Evolutionary conservation across 1,139 yeast species (phyloP), one percentile per base, ranked within the genome.

Genomic region (Kodamaea anthophila): DNA sequence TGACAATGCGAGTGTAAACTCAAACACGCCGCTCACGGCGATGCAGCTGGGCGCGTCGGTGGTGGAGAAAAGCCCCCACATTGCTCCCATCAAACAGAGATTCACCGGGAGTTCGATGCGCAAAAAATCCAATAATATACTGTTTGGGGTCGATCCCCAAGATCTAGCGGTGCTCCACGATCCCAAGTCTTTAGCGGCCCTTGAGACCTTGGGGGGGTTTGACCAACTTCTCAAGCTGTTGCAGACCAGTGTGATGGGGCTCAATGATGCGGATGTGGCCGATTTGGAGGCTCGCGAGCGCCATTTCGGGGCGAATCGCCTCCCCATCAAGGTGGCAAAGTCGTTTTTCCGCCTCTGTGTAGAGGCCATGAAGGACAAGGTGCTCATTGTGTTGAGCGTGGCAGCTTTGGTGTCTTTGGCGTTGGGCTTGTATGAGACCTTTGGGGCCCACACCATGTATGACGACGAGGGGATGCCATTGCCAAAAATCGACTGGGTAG

Each of bases 401-500:
- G 96, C 96, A 0, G 98, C 98, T 1, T 62, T 86, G 5, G 73
- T 93, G 2, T 87, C 97, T 0, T 68, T 93, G 30, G 93, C 94
- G 0, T 63, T 93, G 33, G 99, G 98, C 0, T 62, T 91, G 13
- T 93, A 93, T 54, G 94, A 91, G 57, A 80, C 95, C 2, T 81
- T 87, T 58, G 96, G 94, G 23, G 84, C 83, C 42, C 87, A 80
- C 0, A 66, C 87, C 0, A 75, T 75, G 46, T 71, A 72, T 46
- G 96, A 88, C 51, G 78, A 73, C 9, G 84, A 85, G 42, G 94
- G 95, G 14, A 64, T 73, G 14, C 63, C 74, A 12, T 51, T 78
- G 32, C 96, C 96, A 11, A 74, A 76, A 44, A 91, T 88, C 15
- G 94, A 87, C 50, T 87, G 96, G 96, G 96, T 93, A 28, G 99